Evolutionary conservation across 2,329 filamentous ascomycete genomes (phyloP).

Genomic region (Parastagonospora avenae): DNA sequence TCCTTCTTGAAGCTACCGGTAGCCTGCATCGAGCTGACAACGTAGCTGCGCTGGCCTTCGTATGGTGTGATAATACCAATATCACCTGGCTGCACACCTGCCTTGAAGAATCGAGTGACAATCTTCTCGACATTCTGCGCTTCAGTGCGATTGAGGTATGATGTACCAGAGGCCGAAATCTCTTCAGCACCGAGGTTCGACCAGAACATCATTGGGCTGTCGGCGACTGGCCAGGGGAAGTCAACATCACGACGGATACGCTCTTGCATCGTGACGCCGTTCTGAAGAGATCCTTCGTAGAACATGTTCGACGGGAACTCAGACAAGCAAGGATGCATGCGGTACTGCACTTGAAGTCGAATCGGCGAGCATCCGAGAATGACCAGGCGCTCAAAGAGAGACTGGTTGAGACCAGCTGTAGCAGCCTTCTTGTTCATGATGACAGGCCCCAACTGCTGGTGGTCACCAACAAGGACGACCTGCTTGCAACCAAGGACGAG

Average conservation of each 20-base stretch:
- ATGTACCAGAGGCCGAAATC: conserved; percentile 96
- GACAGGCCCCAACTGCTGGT: conserved; percentile 95
- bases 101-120: conserved; percentile 98
- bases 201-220: conserved; percentile 99
- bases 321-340: conserved; percentile 97
- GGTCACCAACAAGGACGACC: conserved; percentile 96
- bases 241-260: conserved; percentile 91
- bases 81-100: conserved; percentile 88
- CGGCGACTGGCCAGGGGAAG: conserved; percentile 94
- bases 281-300: conserved; percentile 95
- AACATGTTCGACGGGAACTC: conserved; percentile 99
- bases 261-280: conserved; percentile 89
- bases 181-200: conserved; percentile 97
- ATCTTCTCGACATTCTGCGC: conserved; percentile 98
- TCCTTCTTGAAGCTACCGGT: conserved; percentile 98
- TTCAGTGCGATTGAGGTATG: conserved; percentile 96
- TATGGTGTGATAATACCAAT: conserved; percentile 99
- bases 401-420: conserved; percentile 96
- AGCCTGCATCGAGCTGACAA: conserved; percentile 99
- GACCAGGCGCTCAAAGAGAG: conserved; percentile 95
- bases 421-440: conserved; percentile 99
- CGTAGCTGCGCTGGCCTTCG: conserved; percentile 96
- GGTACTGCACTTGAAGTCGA: conserved; percentile 94
- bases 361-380: conserved; percentile 90
- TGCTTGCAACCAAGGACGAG: conserved; percentile 97